Base-by-base conservation (phyloP, 164 flowering plant genomes). In the Chloranthus sessilifolius region DNA sequence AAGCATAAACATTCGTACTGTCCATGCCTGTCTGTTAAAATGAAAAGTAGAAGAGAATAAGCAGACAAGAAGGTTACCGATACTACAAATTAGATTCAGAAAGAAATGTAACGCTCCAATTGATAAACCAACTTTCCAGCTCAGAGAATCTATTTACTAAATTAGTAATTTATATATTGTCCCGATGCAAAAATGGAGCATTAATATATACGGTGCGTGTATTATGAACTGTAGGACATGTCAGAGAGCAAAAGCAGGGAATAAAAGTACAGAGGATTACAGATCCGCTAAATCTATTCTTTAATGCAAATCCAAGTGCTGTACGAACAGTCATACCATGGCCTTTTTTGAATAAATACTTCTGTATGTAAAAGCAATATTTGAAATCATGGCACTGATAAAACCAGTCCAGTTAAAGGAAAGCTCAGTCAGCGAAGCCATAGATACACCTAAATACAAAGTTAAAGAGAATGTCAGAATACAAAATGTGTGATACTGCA, bases 381-480 rank as follows among this genome's bases (percentile, higher is more conserved):
- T 79, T 52, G 85, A 74, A 41, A 76, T 74, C 85, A 79, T 79
- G 31, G 81, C 81, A 55, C 81, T 76, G 37, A 62, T 41, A 62
- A 79, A 79, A 20, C 85, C 81, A 52, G 60, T 51, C 85, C 80
- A 76, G 53, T 79, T 79, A 74, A 79, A 79, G 31, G 85, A 79
- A 46, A 76, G 81, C 61, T 79, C 85, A 43, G 85, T 79, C 56
- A 80, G 50, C n/a, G 82, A 80, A 44, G 85, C 85, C 78, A 80
- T 62, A 12, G 80, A 80, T 24, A 80, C 85, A 72, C 85, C 80
- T 80, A 47, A 58, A 45, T 24, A 41, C 52, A 57, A 50, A 37
- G 21, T 3, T 38, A 46, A 10, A 45, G 24, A 44, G 26, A 14
- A 21, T 8, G 38, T 58, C 30, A 59, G 24, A 2, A 24, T n/a